Percentiles rank a stretch among this genome's conserved stretches.
phyloP scores from a whole-genome alignment of 2,329 filamentous ascomycete species.

The Tetracladium maxilliforme region DNA sequence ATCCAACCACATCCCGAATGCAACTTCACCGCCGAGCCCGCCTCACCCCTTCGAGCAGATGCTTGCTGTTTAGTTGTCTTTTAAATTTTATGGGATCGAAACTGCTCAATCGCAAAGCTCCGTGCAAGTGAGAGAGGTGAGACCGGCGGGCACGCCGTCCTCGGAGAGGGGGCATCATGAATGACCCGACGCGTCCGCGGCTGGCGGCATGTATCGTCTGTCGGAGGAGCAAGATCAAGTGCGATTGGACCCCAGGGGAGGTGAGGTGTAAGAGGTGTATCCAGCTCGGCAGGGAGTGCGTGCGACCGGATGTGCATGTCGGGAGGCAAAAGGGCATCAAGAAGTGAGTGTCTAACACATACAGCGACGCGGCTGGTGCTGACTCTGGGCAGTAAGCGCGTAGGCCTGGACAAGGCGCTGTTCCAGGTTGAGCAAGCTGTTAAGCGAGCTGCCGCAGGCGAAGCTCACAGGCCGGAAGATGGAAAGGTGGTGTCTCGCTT shows the following conservation, averaged over 20 bases:
- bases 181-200: no score
- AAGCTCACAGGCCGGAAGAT: conserved; percentile 21
- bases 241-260: conserved; percentile 37
- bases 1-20: no score
- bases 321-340: conserved; percentile 65
- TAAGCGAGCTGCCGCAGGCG: conserved; percentile 33
- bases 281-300: conserved; percentile 42
- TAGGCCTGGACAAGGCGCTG: conserved; percentile 59
- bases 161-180: no score
- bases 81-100: no score
- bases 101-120: no score
- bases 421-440: conserved; percentile 60
- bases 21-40: no score
- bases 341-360: conserved; percentile 35
- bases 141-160: no score
- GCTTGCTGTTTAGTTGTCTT: no score
- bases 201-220: conserved; percentile 48
- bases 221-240: conserved; percentile 53
- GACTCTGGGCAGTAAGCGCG: conserved; percentile 49
- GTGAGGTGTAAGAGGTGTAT: conserved; percentile 45
- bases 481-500: conserved; percentile 23
- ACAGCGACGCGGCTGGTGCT: no score
- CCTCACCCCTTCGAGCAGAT: no score
- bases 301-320: conserved; percentile 59
- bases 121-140: no score